Evolutionary conservation across 2,329 filamentous ascomycete genomes (phyloP).

Genomic region (Fusarium sp.): DNA sequence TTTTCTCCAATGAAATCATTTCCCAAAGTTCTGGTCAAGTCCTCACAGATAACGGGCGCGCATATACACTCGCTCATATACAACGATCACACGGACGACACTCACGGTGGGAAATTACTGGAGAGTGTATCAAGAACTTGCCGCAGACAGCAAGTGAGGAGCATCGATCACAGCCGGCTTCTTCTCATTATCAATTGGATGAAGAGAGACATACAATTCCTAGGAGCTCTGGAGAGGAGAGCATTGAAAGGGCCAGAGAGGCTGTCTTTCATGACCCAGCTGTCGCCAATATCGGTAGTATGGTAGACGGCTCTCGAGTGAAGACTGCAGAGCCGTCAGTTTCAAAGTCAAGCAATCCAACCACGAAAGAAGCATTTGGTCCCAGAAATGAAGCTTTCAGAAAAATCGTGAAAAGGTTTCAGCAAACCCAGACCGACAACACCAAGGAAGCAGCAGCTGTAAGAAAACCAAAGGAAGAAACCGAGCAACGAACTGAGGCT

Average conservation of each 20-base stretch:
- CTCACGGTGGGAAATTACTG: neutral
- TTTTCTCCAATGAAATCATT: neutral
- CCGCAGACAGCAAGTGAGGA: neutral
- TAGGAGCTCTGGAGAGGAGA: neutral
- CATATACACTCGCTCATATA: conserved; percentile 24
- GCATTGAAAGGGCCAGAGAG: conserved; percentile 15
- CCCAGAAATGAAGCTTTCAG: conserved; percentile 42
- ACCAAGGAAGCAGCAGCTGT: neutral
- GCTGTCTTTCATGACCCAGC: conserved; percentile 37
- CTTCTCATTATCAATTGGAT: neutral
- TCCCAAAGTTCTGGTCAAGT: neutral
- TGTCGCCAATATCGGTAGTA: conserved; percentile 21
- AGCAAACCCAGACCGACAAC: neutral
- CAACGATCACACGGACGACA: conserved; percentile 11
- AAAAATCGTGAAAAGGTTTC: conserved; percentile 45
- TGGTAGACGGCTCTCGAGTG: neutral
- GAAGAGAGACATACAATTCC: neutral
- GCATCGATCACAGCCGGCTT: neutral
- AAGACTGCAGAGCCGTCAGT: neutral
- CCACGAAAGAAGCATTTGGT: neutral
- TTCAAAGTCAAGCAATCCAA: neutral
- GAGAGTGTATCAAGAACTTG: conserved; percentile 12
- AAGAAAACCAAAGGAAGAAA: neutral
- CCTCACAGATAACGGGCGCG: neutral
- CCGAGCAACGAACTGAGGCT: conserved; percentile 31